Evolutionary conservation across 768 basidiomycete genomes (phyloP).

Genomic region (Leccinum obscurum): DNA sequence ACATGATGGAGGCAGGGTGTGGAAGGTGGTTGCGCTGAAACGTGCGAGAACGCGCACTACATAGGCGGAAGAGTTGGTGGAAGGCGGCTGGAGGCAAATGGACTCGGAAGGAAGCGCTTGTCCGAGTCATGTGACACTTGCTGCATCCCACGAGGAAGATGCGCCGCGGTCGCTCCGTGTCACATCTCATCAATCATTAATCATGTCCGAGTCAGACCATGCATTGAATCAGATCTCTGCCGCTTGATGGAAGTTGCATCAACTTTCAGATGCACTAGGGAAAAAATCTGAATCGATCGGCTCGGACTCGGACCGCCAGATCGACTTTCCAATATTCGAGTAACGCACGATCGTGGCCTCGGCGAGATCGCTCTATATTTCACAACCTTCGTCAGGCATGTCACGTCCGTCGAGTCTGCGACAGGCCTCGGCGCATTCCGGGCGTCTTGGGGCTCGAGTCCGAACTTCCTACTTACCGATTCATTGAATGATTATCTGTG

Average conservation of each 20-base stretch:
- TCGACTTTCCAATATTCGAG: not conserved
- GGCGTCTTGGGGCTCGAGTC: not conserved
- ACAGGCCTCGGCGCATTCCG: not conserved
- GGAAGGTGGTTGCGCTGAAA: no score
- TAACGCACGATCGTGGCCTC: not conserved
- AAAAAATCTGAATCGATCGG: not conserved
- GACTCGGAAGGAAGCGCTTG: no score
- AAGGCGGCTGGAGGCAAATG: no score
- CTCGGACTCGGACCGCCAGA: not conserved
- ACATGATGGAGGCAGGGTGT: no score
- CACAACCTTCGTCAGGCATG: not conserved
- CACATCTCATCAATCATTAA: not conserved
- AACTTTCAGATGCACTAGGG: not conserved
- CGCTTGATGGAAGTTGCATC: not conserved
- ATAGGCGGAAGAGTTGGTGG: no score
- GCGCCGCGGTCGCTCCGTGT: not conserved
- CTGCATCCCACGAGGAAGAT: not conserved
- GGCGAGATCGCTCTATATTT: not conserved
- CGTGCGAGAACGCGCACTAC: no score
- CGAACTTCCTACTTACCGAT: not conserved
- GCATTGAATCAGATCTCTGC: not conserved
- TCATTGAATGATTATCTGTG: not conserved
- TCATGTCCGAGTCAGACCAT: not conserved
- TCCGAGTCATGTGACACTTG: no score
- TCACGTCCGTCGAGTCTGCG: not conserved